These are phyloP conservation scores for Holtermanniella nyarrowii DNA, from an alignment of 768 basidiomycete genomes.

Conservation along the genomic window DNA sequence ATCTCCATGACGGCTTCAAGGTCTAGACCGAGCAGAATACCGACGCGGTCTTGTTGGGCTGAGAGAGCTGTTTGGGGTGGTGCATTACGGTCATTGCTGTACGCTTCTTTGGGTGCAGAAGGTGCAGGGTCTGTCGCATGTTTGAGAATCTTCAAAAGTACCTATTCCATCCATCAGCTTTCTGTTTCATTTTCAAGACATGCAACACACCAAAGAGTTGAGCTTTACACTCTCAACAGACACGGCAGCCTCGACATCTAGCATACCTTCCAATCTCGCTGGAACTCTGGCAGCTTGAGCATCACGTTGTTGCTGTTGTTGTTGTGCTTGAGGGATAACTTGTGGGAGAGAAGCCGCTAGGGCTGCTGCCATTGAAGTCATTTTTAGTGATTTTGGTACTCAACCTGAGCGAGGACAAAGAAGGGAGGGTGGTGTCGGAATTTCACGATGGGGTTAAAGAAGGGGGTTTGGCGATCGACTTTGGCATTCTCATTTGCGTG, in stretches of 20 bases:
- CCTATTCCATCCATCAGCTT: constrained; percentile 47
- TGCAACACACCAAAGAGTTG: constrained; percentile 64
- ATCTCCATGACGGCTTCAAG: constrained; percentile 82
- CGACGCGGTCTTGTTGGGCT: constrained; percentile 50
- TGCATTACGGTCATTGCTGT: constrained; percentile 27
- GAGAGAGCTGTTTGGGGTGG: constrained; percentile 27
- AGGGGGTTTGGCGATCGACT: neutral
- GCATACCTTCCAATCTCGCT: constrained; percentile 79
- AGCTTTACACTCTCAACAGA: constrained; percentile 68
- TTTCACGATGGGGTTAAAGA: neutral
- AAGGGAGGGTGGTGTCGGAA: neutral
- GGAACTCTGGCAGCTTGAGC: constrained; percentile 61
- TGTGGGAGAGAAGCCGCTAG: constrained; percentile 59
- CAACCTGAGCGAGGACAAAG: neutral
- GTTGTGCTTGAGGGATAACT: constrained; percentile 44
- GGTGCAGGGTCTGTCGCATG: constrained; percentile 58
- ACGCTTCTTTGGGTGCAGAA: constrained; percentile 1
- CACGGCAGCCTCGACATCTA: constrained; percentile 88
- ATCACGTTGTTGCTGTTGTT: constrained; percentile 54
- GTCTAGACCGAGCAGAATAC: constrained; percentile 81
- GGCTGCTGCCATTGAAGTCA: constrained; percentile 82
- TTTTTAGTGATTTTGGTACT: constrained; percentile 9
- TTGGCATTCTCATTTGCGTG: neutral
- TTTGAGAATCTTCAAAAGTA: constrained; percentile 86
- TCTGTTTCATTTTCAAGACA: constrained; percentile 1